Evolutionary conservation across 139 green algal species (phyloP), one percentile per base, ranked within the genome.

Genomic region (Astrephomene gubernaculifera): DNA sequence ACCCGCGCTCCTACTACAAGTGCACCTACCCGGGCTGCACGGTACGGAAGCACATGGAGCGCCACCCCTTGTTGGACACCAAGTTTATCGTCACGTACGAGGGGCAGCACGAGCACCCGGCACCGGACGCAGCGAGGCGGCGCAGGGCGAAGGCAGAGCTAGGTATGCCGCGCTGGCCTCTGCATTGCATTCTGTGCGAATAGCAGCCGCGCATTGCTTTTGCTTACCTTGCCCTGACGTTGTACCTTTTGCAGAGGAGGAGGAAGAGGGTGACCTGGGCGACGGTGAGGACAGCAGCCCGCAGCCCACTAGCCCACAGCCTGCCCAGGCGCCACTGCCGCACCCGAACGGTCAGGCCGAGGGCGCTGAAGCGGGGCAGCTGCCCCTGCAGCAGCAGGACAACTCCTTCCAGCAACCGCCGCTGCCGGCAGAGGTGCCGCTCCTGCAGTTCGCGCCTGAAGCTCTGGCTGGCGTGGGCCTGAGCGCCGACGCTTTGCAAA

Each of bases 1-100:
- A 96, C 79, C 97, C 97, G 2, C 94, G 97, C 74, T 94, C 87
- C 84, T 99, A 99, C 86, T 99, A 98, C 93, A 99, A 99, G 89
- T 99, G 97, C 92, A 99, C 97, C 0, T 71, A 91, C 12, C 65
- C 90, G 0, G 92, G 93, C 54, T 99, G 97, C 91, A 39, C 72
- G 7, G 95, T 97, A 45, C 93, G 95, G 36, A 98, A 98, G 85
- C 96, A 98, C 74, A 94, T 98, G 45, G 95, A 97, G 88, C 89
- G 92, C 39, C 93, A 72, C 35, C 85, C 90, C 10, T 96, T 75
- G 9, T 86, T 94, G 61, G 24, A 79, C 6, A 73, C 74, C 2
- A 45, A 90, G 41, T 81, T 97, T 61, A 69, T 96, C 2, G 94
- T 94, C 39, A 98, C 95, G 0, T 98, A 98, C 83, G 95, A 98